Conservation (phyloP, 202 grass and related monocot species). For the Elaeis oleifera region DNA sequence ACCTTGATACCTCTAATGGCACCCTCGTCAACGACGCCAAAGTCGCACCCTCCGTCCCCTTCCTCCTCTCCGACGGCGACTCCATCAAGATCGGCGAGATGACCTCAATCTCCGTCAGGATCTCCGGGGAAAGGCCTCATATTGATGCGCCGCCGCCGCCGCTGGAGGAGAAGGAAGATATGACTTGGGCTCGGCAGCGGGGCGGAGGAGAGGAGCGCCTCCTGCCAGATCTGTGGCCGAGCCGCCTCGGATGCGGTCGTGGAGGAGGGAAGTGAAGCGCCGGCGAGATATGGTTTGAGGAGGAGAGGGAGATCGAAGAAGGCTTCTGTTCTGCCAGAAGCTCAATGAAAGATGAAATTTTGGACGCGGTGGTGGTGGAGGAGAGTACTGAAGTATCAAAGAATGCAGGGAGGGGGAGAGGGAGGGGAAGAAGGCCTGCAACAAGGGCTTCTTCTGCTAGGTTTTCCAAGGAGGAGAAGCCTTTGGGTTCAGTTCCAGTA, state of each 20-base stretch:
- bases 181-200: not conserved
- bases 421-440: conserved; percentile 2
- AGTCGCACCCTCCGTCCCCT: conserved; percentile 31
- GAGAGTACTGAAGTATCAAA: not conserved
- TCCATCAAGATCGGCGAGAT: conserved; percentile 56
- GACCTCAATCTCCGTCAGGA: conserved; percentile 36
- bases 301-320: conserved; percentile 24
- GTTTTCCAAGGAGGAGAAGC: conserved; percentile 14
- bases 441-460: conserved; percentile 4
- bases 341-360: conserved; percentile 18
- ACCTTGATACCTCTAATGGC: conserved; percentile 61
- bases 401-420: conserved; percentile 5
- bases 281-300: not conserved
- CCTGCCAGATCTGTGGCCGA: conserved; percentile 24
- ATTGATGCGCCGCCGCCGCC: not conserved
- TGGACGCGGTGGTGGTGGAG: not conserved
- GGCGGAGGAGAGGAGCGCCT: conserved; percentile 5
- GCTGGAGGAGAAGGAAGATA: conserved; percentile 17
- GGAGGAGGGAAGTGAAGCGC: not conserved
- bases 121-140: conserved; percentile 13
- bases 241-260: not conserved
- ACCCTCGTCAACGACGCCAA: conserved; percentile 49
- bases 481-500: conserved; percentile 7
- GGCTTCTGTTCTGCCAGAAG: not conserved
- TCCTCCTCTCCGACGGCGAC: conserved; percentile 51